These are phyloP conservation scores for Xylaria sp. DNA, from an alignment of 2,329 filamentous ascomycete genomes.

Conservation along the genomic window DNA sequence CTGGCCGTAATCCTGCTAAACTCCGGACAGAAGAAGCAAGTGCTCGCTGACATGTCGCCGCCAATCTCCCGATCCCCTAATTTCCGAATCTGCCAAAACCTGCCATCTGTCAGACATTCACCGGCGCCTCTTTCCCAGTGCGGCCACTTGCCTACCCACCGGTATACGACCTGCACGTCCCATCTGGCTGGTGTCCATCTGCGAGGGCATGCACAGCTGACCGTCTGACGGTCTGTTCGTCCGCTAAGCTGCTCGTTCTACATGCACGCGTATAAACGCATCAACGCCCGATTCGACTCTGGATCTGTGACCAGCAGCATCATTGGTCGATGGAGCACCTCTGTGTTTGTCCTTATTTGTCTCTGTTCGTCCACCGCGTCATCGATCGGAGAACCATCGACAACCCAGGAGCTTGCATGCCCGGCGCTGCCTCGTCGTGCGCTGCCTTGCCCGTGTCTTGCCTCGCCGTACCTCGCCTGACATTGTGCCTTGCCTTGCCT, in stretches of 20 bases:
- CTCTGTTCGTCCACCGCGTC: constrained; percentile 22
- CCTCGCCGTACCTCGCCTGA: not conserved
- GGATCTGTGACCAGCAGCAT: constrained; percentile 28
- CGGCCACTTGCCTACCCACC: not conserved
- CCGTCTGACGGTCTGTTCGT: not conserved
- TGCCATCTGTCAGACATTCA: not conserved
- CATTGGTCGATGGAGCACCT: constrained; percentile 12
- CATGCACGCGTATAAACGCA: constrained; percentile 5
- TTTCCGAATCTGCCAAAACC: not conserved
- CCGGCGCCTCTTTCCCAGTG: not conserved
- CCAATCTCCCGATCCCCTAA: not conserved
- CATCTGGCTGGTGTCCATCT: not conserved
- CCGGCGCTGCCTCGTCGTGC: not conserved
- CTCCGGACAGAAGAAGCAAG: constrained; percentile 18
- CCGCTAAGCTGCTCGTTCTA: not conserved
- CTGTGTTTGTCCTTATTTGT: not conserved
- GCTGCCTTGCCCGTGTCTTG: constrained; percentile 1
- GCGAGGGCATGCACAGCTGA: not conserved
- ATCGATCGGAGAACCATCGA: constrained; percentile 6
- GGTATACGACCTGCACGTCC: not conserved
- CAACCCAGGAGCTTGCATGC: not conserved
- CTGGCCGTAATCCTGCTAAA: not conserved
- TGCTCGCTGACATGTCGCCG: not conserved
- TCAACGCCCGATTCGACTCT: constrained; percentile 10
- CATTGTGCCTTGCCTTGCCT: constrained; percentile 1